A percentile compares a stretch with the other conserved stretches of the same genome.
phyloP scores from a whole-genome alignment of 2,329 filamentous ascomycete genomes.

The Salinomyces thailandicus region DNA sequence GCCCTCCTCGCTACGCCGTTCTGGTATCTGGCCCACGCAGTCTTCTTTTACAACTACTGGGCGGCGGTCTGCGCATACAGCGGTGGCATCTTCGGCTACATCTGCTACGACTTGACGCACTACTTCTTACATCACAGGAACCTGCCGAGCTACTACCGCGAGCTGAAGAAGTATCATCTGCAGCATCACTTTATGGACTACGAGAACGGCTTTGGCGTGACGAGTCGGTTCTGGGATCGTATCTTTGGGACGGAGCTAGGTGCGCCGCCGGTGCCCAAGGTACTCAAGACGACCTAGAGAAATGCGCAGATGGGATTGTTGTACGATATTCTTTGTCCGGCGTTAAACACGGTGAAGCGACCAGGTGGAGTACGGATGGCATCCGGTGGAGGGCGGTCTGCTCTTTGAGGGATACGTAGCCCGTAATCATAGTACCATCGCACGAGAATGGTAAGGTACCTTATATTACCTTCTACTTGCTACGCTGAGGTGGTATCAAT shows the following conservation, averaged over 20 bases:
- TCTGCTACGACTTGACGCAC: conserved; percentile 94
- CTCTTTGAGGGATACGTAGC: too few species aligned
- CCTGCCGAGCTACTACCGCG: conserved; percentile 78
- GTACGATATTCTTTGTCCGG: neutral
- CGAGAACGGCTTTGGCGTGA: conserved; percentile 94
- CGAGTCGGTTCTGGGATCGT: conserved; percentile 88
- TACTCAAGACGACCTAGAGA: conserved; percentile 34
- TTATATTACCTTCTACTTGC: too few species aligned
- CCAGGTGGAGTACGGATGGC: too few species aligned
- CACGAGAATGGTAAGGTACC: too few species aligned
- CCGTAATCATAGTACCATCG: too few species aligned
- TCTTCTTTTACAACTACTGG: conserved; percentile 82
- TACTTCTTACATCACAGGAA: conserved; percentile 97
- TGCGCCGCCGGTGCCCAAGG: conserved; percentile 36
- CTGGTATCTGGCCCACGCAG: conserved; percentile 74
- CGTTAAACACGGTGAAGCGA: too few species aligned
- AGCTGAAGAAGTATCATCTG: conserved; percentile 94
- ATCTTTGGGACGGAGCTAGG: conserved; percentile 82
- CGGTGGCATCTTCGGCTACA: conserved; percentile 88
- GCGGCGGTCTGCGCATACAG: conserved; percentile 68
- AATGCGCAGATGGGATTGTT: neutral
- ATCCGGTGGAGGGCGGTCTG: too few species aligned
- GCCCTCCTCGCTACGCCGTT: conserved; percentile 74
- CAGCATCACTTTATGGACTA: conserved; percentile 97
- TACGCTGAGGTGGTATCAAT: too few species aligned